Evolutionary conservation across 345 rosid species (phyloP).

Genomic region (Ricinus communis): DNA sequence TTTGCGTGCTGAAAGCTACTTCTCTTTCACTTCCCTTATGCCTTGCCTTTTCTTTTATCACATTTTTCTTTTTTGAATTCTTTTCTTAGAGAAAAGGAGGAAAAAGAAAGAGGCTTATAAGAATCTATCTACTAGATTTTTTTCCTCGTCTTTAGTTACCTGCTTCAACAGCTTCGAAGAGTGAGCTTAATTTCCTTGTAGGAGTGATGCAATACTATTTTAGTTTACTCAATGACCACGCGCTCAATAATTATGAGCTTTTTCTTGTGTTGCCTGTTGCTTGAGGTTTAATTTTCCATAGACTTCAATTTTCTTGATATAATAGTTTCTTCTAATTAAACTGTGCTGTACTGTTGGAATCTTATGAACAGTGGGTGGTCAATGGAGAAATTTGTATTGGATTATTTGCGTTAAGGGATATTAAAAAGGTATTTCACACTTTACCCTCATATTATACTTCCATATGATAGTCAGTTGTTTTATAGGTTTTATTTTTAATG

Average conservation of each 20-base stretch:
- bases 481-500: neutral
- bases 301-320: neutral
- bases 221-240: neutral
- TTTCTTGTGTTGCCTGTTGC: neutral
- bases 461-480: neutral
- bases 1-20: neutral
- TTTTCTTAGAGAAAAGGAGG: neutral
- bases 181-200: neutral
- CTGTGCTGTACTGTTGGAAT: slow-evolving; percentile 19
- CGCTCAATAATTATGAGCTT: too few species aligned
- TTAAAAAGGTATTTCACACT: slow-evolving; percentile 60
- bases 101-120: neutral
- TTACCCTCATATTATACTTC: slow-evolving; percentile 1
- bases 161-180: neutral
- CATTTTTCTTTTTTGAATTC: too few species aligned
- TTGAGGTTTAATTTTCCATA: slow-evolving; percentile 6
- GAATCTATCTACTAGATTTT: neutral
- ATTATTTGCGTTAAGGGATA: slow-evolving; percentile 81
- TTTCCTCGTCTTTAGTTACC: neutral
- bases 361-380: slow-evolving; percentile 90
- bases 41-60: neutral
- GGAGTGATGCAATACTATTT: slow-evolving; percentile 1
- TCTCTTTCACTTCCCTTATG: neutral
- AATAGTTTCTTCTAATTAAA: slow-evolving; percentile 1
- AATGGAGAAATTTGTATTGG: slow-evolving; percentile 99